Base-by-base conservation (phyloP, 202 grass and related monocot genomes). In the Musa balbisiana region DNA sequence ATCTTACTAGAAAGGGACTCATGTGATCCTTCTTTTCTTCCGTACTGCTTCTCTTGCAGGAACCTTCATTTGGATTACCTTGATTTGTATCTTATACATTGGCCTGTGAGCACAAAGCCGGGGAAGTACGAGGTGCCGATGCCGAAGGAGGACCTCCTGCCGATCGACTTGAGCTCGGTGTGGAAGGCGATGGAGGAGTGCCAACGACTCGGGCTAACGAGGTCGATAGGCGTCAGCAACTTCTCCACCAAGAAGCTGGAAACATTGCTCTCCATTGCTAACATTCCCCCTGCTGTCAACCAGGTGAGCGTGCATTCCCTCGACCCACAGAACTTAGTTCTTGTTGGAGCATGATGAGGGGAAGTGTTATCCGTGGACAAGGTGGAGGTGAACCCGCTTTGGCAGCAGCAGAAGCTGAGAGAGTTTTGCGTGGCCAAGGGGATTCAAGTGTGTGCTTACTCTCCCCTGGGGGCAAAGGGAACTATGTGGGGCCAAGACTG, bases 301-400 rank as follows among this genome's bases (percentile, higher is more conserved):
- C 75, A 77, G 75, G 75, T 65, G 17, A 11, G 12, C 8, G 1
- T 13, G 19, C 10, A 62, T 6, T 1, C 33, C 33, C 33, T 43
- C 4, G 5, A 43, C 33, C 33, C 33, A 43, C 6, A 43, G 33
- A 43, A 6, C 33, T 8, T 8, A 6, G 33, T 43, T 43, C 33
- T 43, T 43, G 33, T 43, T 43, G 33, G 33, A 6, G 33, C 33
- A 3, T 53, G 22, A 53, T 53, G 49, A 12, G 20, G 13, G n/a
- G 4, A 43, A 43, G 33, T 43, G 33, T 6, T 6, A 43, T 43
- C 33, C 33, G 33, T 43, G 33, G 33, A 43, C 33, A 81, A 96
- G 93, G 93, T 97, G 13, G 93, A 97, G 62, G 87, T 97, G 71
- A 97, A 91, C 80, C 84, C 81, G 9, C 70, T 93, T 70, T 97